Evolutionary conservation across 805 yeast species (phyloP).

Genomic region (Hanseniaspora clermontiae): DNA sequence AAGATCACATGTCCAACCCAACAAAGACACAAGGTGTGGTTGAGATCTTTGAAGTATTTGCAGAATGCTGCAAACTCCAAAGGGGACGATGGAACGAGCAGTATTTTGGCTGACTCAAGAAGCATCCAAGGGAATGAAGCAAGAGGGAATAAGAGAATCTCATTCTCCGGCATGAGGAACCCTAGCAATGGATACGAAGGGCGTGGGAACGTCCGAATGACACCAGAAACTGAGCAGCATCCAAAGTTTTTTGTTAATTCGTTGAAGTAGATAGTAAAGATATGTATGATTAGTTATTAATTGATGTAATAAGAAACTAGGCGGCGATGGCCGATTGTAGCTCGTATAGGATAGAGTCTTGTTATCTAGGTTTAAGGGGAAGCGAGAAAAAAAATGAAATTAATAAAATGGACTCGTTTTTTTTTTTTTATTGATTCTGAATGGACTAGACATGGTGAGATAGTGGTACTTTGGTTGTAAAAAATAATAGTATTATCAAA

Average conservation of each 20-base stretch:
- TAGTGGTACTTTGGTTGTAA: background rate
- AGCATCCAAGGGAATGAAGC: conserved; percentile 27
- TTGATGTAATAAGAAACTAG: too few relatives aligned
- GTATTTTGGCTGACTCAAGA: background rate
- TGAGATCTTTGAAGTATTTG: conserved; percentile 64
- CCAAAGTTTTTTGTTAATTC: conserved; percentile 11
- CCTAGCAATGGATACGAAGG: background rate
- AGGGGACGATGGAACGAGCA: background rate
- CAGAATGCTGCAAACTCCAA: conserved; percentile 5
- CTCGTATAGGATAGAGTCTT: background rate
- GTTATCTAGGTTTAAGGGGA: background rate
- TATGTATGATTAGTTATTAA: background rate
- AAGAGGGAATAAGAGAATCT: background rate
- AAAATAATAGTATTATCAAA: too few relatives aligned
- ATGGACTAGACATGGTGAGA: background rate
- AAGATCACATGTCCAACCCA: conserved; percentile 80
- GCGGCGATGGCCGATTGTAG: background rate
- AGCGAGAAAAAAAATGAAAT: background rate
- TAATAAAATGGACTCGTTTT: background rate
- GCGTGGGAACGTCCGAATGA: background rate
- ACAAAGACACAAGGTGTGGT: conserved; percentile 85
- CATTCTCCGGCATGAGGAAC: background rate
- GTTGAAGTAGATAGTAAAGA: background rate
- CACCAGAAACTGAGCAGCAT: conserved; percentile 10
- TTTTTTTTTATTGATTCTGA: background rate